A percentile compares a stretch with the other conserved stretches of the same genome.
These are phyloP conservation scores for Clohesyomyces aquaticus DNA, from an alignment of 495 filamentous ascomycete species.

Conservation along the genomic window DNA sequence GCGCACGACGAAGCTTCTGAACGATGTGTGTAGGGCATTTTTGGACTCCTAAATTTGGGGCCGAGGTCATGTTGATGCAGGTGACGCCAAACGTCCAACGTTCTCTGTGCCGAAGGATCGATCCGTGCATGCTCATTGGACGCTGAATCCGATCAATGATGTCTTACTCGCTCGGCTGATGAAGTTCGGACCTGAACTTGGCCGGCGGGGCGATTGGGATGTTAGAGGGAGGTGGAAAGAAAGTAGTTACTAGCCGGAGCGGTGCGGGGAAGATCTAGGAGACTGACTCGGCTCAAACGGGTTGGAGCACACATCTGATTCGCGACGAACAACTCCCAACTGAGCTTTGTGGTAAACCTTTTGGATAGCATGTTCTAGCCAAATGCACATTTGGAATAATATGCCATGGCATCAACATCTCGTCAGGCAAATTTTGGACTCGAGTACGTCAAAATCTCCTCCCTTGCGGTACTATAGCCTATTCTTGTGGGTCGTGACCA, in stretches of 20 bases:
- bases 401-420: no score
- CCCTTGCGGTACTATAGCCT: conserved; percentile 11
- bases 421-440: no score
- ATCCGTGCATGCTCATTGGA: not conserved
- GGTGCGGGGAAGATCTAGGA: not conserved
- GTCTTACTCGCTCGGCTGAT: no score
- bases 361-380: no score
- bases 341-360: no score
- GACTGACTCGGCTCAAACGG: not conserved
- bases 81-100: not conserved
- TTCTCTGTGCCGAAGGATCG: not conserved
- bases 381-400: no score
- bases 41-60: no score
- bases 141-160: not conserved
- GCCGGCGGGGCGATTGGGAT: not conserved
- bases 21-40: not conserved
- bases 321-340: not conserved
- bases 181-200: no score
- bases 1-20: not conserved
- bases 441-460: no score
- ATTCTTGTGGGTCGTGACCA: conserved; percentile 35
- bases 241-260: not conserved
- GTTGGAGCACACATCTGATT: not conserved
- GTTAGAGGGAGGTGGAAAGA: not conserved
- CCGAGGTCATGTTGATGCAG: not conserved